Base-by-base conservation (phyloP, 805 yeast species). In the Kodamaea restingae region DNA sequence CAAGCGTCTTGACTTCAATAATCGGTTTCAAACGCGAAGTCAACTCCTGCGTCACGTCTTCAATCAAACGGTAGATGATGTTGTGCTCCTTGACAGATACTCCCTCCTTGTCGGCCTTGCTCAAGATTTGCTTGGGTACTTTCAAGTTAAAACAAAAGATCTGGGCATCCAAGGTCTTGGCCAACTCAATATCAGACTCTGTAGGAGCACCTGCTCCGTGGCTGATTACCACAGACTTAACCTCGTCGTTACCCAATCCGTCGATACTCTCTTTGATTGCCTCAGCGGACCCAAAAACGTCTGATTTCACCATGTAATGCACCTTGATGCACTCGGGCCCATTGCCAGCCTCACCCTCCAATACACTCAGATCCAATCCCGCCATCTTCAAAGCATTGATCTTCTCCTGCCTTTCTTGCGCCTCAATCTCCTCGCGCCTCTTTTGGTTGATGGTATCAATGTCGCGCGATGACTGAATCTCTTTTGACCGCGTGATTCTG, bases 271-370 rank as follows among this genome's bases (percentile, higher is more conserved):
- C 96, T 27, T 68, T 73, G 24, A 93, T 84, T 1, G 98, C 98
- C 56, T 93, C 98, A 0, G 86, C 84, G 0, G 98, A 90, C 0
- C 98, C 98, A 49, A 82, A 81, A 1, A 91, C 97, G 62, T 93
- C 98, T 0, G 96, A 85, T 55, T 86, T 88, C 25, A 93, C 69
- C 18, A 93, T 80, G 47, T 81, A 88, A 21, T 78, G 77, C 9
- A 62, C 63, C 10, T 63, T 57, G 55, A 54, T 35, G 38, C 58
- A 38, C 31, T 39, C 37, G 2, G 44, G 49, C 2, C 47, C 43
- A 3, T 50, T 50, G 3, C 49, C 50, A 3, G 56, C 65, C 48
- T 64, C 50, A 39, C 58, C 67, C 22, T 55, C 61, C 40, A 71
- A 63, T 18, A 75, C 79, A 18, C 63, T 75, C 11, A 70, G 52